Conservation (phyloP, 352 stramenopile species). For the Pythium volutum region DNA sequence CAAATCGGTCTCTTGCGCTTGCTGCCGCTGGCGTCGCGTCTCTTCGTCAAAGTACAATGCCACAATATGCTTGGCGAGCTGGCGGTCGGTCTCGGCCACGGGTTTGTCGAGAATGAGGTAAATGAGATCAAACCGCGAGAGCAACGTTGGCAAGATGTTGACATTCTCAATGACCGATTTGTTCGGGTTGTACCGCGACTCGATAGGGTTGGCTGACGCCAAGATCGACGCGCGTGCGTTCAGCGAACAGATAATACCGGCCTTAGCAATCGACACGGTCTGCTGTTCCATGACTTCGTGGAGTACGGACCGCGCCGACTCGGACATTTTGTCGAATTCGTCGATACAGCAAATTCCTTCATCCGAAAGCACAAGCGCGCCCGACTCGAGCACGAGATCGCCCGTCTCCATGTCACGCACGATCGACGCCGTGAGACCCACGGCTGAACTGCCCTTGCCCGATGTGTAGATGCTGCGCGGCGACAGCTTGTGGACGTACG, state of each 20-base stretch:
- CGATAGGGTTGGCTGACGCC: slow-evolving; percentile 97
- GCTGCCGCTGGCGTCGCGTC: slow-evolving; percentile 36
- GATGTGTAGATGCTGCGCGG: slow-evolving; percentile 99
- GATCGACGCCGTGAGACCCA: slow-evolving; percentile 97
- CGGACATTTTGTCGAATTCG: slow-evolving; percentile 98
- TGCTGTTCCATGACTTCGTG: slow-evolving; percentile 99
- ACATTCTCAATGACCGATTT: slow-evolving; percentile 99
- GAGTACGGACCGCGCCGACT: slow-evolving; percentile 96
- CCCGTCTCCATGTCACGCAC: slow-evolving; percentile 97
- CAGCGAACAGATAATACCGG: slow-evolving; percentile 98
- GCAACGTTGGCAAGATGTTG: slow-evolving; percentile 96
- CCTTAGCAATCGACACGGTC: slow-evolving; percentile 98
- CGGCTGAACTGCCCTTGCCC: slow-evolving; percentile 96
- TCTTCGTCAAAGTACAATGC: slow-evolving; percentile 94
- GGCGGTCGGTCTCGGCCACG: slow-evolving; percentile 91
- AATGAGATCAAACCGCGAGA: slow-evolving; percentile 99
- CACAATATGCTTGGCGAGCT: slow-evolving; percentile 97
- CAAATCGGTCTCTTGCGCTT: slow-evolving; percentile 27
- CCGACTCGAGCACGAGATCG: slow-evolving; percentile 97
- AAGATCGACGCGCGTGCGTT: slow-evolving; percentile 98
- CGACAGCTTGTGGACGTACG: slow-evolving; percentile 95
- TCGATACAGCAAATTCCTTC: slow-evolving; percentile 99
- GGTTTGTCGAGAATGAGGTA: slow-evolving; percentile 99
- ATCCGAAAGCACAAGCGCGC: slow-evolving; percentile 99
- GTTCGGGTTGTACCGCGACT: slow-evolving; percentile 98